phyloP scores from a whole-genome alignment of 2,329 filamentous ascomycete species.

The Aureobasidium sp. region DNA sequence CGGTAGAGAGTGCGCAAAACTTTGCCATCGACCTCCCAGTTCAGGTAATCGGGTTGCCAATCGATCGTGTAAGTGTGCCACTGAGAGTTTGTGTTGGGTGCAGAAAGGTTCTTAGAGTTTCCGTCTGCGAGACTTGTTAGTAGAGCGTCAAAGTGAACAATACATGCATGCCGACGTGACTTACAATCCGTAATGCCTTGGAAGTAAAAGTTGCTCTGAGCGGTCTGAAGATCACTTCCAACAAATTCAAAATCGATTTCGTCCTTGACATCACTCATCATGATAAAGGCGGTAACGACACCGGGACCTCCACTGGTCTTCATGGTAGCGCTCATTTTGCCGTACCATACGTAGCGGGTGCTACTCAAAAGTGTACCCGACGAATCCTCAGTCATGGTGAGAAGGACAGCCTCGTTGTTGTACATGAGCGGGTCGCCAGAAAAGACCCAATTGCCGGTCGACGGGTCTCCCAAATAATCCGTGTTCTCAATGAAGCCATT shows the following conservation, averaged over 20 bases:
- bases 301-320: conserved; percentile 78
- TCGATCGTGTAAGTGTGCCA: conserved; percentile 89
- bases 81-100: conserved; percentile 64
- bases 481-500: conserved; percentile 64
- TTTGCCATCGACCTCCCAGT: conserved; percentile 80
- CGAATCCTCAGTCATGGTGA: conserved; percentile 83
- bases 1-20: conserved; percentile 67
- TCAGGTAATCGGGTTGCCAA: conserved; percentile 81
- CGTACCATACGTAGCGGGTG: conserved; percentile 94
- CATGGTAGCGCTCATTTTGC: conserved; percentile 77
- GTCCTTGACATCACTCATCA: conserved; percentile 92
- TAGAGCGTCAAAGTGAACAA: background rate
- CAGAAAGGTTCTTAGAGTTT: conserved; percentile 65
- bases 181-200: conserved; percentile 87
- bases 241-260: conserved; percentile 98
- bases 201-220: conserved; percentile 95
- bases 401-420: conserved; percentile 59
- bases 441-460: conserved; percentile 77
- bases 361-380: conserved; percentile 81
- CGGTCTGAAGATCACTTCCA: conserved; percentile 66
- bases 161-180: conserved; percentile 33
- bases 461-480: conserved; percentile 79
- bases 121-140: conserved; percentile 49
- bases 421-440: conserved; percentile 67
- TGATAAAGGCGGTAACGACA: conserved; percentile 95